These are phyloP conservation scores for Exophiala sp. DNA, from an alignment of 2,329 filamentous ascomycete genomes.

Conservation along the genomic window DNA sequence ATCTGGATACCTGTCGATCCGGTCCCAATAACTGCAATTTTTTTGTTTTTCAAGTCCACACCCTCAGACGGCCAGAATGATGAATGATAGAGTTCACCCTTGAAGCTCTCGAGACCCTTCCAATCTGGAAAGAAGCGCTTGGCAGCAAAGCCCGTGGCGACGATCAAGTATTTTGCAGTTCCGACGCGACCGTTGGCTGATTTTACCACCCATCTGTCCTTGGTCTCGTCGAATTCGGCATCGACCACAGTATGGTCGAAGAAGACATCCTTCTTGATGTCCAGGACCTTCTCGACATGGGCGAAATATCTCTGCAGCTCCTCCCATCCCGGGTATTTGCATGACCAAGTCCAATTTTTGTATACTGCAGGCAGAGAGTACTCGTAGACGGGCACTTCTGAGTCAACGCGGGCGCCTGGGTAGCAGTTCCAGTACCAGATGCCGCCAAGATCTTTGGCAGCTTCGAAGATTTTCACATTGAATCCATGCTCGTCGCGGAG, in stretches of 20 bases:
- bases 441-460: slow-evolving; percentile 43
- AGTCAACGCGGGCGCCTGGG: slow-evolving; percentile 35
- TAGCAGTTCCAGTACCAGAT: slow-evolving; percentile 38
- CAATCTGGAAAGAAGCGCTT: slow-evolving; percentile 60
- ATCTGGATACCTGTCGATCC: slow-evolving; percentile 60
- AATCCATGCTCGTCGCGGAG: slow-evolving; percentile 48
- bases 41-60: slow-evolving; percentile 55
- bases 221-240: slow-evolving; percentile 37
- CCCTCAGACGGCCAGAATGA: slow-evolving; percentile 54
- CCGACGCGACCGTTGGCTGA: slow-evolving; percentile 36
- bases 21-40: slow-evolving; percentile 62
- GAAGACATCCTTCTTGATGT: slow-evolving; percentile 7
- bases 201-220: slow-evolving; percentile 42
- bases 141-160: slow-evolving; percentile 51
- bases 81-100: slow-evolving; percentile 57
- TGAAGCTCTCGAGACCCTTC: slow-evolving; percentile 56
- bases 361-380: slow-evolving; percentile 49
- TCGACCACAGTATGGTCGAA: slow-evolving; percentile 35
- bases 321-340: slow-evolving; percentile 4
- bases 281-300: slow-evolving; percentile 5
- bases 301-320: slow-evolving; percentile 12
- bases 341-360: slow-evolving; percentile 28
- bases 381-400: slow-evolving; percentile 48
- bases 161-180: slow-evolving; percentile 40
- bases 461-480: slow-evolving; percentile 50